Evolutionary conservation across 2,329 filamentous ascomycete species (phyloP).

Genomic region (Scedosporium minutisporum): DNA sequence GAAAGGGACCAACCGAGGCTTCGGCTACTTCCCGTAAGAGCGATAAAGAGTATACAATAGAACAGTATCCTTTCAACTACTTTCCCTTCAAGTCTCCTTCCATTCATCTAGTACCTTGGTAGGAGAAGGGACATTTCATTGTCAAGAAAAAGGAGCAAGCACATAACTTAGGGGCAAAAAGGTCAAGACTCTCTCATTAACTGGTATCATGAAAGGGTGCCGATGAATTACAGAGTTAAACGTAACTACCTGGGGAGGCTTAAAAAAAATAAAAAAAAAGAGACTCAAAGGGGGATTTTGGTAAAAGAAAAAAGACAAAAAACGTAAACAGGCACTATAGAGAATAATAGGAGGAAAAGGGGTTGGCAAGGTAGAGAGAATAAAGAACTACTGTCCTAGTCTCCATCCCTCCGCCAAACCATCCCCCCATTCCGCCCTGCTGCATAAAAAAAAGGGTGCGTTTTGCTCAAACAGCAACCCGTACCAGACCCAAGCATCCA

Average conservation of each 20-base stretch:
- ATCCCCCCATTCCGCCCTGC: background rate
- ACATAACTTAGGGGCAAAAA: background rate
- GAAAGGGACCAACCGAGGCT: background rate
- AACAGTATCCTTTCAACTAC: background rate
- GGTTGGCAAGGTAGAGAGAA: background rate
- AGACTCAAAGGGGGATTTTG: background rate
- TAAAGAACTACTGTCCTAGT: background rate
- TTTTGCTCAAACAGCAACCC: background rate
- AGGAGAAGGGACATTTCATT: background rate
- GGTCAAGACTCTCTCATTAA: conserved; percentile 7
- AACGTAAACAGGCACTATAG: background rate
- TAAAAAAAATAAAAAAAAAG: conserved; percentile 3
- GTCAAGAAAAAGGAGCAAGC: background rate
- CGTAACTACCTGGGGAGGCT: conserved; percentile 5
- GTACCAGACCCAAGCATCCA: background rate
- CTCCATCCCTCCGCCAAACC: background rate
- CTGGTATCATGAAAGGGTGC: conserved; percentile 8
- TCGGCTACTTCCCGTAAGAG: background rate
- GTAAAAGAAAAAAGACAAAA: background rate
- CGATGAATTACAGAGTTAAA: conserved; percentile 7
- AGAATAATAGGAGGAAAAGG: background rate
- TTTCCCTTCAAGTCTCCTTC: background rate
- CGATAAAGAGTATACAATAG: background rate
- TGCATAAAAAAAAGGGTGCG: background rate
- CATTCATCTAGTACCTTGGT: background rate